These are phyloP conservation scores for Neurospora sublineolata DNA, from an alignment of 495 filamentous ascomycete species.

Conservation along the genomic window DNA sequence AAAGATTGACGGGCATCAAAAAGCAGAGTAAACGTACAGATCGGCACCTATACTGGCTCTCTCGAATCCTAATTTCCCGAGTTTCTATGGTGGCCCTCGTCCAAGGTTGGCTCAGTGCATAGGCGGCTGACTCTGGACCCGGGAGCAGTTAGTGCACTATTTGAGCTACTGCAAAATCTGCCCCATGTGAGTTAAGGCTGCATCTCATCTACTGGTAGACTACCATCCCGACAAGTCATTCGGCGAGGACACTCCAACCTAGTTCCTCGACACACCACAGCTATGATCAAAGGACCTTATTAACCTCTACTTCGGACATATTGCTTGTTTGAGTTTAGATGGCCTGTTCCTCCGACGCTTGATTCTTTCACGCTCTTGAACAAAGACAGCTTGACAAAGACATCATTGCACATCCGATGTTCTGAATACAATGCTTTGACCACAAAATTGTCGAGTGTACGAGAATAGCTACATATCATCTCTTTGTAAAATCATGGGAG, in stretches of 20 bases:
- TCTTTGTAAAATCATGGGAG: background rate
- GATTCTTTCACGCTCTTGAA: background rate
- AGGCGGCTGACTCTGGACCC: background rate
- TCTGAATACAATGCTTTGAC: background rate
- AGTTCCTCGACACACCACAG: background rate
- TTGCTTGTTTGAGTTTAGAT: accelerated
- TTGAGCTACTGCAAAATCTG: background rate
- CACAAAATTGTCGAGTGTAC: background rate
- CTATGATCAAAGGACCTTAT: background rate
- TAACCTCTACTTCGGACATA: background rate
- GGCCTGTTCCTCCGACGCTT: background rate
- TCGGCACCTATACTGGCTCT: background rate
- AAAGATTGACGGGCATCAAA: background rate
- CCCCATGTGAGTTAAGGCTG: background rate
- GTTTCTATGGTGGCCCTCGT: background rate
- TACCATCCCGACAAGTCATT: background rate
- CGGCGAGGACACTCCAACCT: background rate
- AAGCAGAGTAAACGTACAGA: background rate
- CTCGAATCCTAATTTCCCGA: background rate
- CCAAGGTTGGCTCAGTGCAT: background rate
- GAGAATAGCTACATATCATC: background rate
- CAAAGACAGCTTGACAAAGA: background rate
- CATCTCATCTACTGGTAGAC: background rate
- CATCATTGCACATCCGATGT: background rate
- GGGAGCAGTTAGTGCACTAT: background rate